Evolutionary conservation across 148 eudicot species (phyloP), one percentile per base, ranked within the genome.

Genomic region (Rhododendron simsii): DNA sequence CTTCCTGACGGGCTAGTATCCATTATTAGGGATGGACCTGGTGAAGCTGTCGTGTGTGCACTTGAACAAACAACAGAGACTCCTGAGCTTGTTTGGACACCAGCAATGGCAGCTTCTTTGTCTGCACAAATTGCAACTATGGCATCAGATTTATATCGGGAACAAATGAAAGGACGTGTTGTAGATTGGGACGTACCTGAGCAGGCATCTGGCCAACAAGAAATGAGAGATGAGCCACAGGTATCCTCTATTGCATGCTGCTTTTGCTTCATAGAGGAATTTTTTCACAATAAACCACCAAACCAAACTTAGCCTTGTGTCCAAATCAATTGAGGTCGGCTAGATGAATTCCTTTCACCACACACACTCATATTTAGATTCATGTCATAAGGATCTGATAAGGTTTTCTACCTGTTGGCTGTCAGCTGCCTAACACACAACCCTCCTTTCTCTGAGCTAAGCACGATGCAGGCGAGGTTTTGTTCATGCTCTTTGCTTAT

Each of bases 211-310:
- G 89, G 93, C 80, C 98, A 95, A 88, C 95, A 93, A 85, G 99
- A 98, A 85, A 95, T 94, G 99, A 98, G 93, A 92, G 98, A 98
- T 90, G 99, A 98, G 88, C 99, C 99, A 45, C 99, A 98, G 96
- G 99, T 98, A 92, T 88, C 30, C 81, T 67, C 75, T 77, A n/a
- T 26, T 79, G 50, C 41, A 51, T 81, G 10, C 48, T 67, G 16
- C 85, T 37, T 76, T 53, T 28, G 59, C 47, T 50, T 80, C 47
- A 12, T 78, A 79, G 75, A 65, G 50, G 12, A 51, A 9, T 57
- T 82, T 55, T 50, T 82, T 63, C 28, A 45, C 20, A 28, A 12
- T 30, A 71, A 71, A 71, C 41, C 75, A 28, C 75, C 15, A 28
- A 69, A 69, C 76, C 41, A 71, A 71, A 33, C 76, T 71, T 26